Conservation (phyloP, 352 stramenopile species). For the Globisporangium paddicum region DNA sequence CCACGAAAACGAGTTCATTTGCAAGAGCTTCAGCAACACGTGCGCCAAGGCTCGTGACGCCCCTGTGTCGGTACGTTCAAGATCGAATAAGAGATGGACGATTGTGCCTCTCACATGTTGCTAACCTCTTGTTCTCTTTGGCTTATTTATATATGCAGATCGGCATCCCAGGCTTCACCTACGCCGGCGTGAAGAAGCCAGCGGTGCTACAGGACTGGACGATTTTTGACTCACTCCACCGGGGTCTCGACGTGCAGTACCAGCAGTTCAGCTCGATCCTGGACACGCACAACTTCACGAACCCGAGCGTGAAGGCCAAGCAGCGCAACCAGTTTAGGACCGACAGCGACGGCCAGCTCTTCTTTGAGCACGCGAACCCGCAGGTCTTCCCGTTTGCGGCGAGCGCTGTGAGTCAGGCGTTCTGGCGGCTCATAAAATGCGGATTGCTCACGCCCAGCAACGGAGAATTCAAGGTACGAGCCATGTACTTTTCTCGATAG, state of each 20-base stretch:
- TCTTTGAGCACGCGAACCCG: background rate
- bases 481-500: background rate
- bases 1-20: background rate
- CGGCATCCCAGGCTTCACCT: background rate
- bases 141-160: no score
- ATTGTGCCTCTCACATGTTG: no score
- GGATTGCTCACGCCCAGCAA: background rate
- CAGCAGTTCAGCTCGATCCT: conserved; percentile 15
- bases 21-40: background rate
- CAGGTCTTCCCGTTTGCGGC: background rate
- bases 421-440: background rate
- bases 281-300: conserved; percentile 14
- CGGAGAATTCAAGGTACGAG: background rate
- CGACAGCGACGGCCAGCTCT: background rate
- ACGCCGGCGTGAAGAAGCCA: background rate
- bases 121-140: no score
- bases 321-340: background rate
- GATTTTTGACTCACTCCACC: conserved; percentile 22
- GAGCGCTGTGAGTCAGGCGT: background rate
- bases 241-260: conserved; percentile 20
- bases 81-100: no score
- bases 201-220: background rate
- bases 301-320: background rate
- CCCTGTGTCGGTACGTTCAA: background rate
- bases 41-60: background rate